Conservation (phyloP, 2,329 filamentous ascomycete species). For the Xylaria digitata region DNA sequence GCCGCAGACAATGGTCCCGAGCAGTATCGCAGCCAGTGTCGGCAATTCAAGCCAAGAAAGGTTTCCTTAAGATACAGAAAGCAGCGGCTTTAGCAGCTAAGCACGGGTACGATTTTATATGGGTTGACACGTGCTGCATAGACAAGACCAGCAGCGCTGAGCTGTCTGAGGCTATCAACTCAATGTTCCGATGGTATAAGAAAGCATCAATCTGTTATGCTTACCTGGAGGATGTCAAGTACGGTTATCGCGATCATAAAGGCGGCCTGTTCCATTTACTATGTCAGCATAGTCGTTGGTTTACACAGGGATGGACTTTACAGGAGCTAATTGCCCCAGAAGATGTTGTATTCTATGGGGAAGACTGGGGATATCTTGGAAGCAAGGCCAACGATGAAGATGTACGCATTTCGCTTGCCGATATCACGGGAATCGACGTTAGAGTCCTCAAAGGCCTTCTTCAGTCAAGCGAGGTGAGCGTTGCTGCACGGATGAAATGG, state of each 20-base stretch:
- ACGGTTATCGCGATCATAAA: slow-evolving; percentile 2
- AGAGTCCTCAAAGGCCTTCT: slow-evolving; percentile 28
- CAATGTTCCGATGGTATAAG: slow-evolving; percentile 33
- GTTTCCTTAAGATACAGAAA: slow-evolving; percentile 31
- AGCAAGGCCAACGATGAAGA: slow-evolving; percentile 30
- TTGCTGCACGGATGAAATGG: slow-evolving; percentile 37
- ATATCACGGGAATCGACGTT: slow-evolving; percentile 32
- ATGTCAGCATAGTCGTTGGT: slow-evolving; percentile 32
- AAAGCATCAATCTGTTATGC: slow-evolving; percentile 30
- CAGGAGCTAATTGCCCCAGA: slow-evolving; percentile 35
- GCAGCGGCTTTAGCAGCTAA: slow-evolving; percentile 27
- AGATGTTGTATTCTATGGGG: slow-evolving; percentile 33
- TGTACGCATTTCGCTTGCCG: slow-evolving; percentile 27
- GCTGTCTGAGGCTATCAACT: slow-evolving; percentile 35
- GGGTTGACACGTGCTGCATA: slow-evolving; percentile 37
- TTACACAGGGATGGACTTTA: slow-evolving; percentile 31
- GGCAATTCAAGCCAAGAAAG: slow-evolving; percentile 30
- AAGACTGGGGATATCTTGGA: slow-evolving; percentile 27
- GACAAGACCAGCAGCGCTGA: slow-evolving; percentile 35
- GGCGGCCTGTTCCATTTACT: slow-evolving; percentile 7
- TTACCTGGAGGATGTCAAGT: slow-evolving; percentile 34
- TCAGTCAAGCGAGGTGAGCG: slow-evolving; percentile 26
- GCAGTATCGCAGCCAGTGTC: slow-evolving; percentile 17
- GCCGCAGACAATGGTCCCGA: slow-evolving; percentile 15
- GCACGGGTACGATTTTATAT: slow-evolving; percentile 27